Evolutionary conservation across 805 yeast genomes (phyloP), one percentile per base, ranked within the genome.

Genomic region (Metschnikowia peoriensis): DNA sequence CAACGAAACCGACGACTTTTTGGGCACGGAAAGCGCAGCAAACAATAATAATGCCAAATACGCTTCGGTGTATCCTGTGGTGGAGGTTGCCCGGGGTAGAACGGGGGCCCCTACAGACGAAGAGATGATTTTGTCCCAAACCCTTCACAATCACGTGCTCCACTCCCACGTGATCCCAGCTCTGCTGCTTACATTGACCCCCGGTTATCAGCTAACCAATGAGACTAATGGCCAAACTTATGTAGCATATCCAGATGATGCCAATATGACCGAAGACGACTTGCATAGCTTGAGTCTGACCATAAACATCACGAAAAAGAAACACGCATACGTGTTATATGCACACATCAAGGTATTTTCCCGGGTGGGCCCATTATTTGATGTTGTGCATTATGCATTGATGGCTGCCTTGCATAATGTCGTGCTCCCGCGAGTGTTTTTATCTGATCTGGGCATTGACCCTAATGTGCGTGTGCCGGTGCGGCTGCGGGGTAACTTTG

Each of bases 31-130:
- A 41, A 55, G 29, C 47, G 41, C 45, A 15, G 46, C 28, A 56
- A 60, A 38, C 35, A 12, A 32, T 32, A 39, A 49, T 27, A 44
- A 49, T 37, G 32, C 41, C 4, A 62, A 62, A n/a, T 68, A 55
- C 52, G 54, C 69, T 6, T 61, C 78, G 1, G 73, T 89, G 0
- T 88, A 81, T 64, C 93, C 96, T 0, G 83, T 85, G 14, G 89
- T 90, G 7, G 91, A 87, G 56, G 82, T 89, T 9, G 81, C 84
- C 52, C 73, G 91, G 49, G 96, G 96, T 32, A 76, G 89, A 49
- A 65, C 72, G 8, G 94, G 96, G 12, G 88, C 90, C 0, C 96
- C 96, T 29, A 83, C 92, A 1, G 88, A 85, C 60, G 96, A 90
- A 68, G 97, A 90, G 65, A 88, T 87, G 84, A 82, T 80, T 32